Conservation (phyloP, 768 basidiomycete species). For the Suillus decipiens region DNA sequence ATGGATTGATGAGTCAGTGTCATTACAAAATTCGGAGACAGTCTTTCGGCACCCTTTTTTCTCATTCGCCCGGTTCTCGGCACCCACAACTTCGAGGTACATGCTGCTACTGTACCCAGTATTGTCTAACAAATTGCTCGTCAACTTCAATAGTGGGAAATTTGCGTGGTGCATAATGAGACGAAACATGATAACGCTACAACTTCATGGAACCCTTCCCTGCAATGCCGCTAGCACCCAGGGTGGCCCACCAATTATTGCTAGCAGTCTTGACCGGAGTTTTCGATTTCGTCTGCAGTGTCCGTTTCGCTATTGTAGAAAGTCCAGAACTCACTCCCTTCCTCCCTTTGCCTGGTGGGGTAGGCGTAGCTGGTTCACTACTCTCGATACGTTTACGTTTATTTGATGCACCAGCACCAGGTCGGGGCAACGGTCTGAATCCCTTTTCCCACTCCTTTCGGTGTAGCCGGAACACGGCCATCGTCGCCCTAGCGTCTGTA, state of each 20-base stretch:
- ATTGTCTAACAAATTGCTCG: background rate
- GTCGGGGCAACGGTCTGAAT: conserved; percentile 12
- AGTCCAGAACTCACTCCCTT: conserved; percentile 69
- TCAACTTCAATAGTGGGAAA: background rate
- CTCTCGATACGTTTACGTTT: conserved; percentile 20
- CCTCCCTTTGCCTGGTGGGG: conserved; percentile 53
- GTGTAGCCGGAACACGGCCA: conserved; percentile 88
- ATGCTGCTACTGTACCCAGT: no score
- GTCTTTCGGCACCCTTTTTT: background rate
- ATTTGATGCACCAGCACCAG: background rate
- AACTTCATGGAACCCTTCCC: conserved; percentile 5
- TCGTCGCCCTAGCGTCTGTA: conserved; percentile 90
- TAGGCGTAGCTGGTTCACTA: background rate
- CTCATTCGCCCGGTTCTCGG: background rate
- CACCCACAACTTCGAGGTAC: no score
- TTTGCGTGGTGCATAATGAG: background rate
- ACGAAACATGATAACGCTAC: background rate
- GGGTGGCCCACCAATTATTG: conserved; percentile 4
- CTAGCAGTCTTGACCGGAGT: background rate
- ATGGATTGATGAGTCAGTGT: background rate
- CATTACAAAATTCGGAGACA: background rate
- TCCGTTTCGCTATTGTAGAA: conserved; percentile 47
- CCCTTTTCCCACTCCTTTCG: conserved; percentile 81
- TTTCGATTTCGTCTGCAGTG: background rate
- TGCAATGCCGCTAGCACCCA: background rate